Evolutionary conservation across 2,329 filamentous ascomycete genomes (phyloP).

Genomic region (Leptographium radiaticola): DNA sequence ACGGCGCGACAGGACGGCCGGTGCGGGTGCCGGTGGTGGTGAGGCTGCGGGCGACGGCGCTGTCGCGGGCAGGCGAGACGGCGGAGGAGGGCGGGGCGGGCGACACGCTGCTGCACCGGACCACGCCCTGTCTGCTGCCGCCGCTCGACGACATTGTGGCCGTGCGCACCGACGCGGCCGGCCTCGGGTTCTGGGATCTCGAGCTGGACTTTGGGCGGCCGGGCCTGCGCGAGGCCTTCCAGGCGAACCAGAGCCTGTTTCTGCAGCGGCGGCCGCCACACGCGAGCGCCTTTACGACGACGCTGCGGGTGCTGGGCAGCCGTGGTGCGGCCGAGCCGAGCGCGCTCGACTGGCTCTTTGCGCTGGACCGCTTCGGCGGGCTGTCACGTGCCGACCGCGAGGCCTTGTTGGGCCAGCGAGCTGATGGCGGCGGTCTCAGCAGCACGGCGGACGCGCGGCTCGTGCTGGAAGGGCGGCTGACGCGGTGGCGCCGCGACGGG

Average conservation of each 20-base stretch:
- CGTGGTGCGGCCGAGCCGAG: slow-evolving; percentile 15
- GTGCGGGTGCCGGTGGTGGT: slow-evolving; percentile 61
- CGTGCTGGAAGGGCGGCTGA: slow-evolving; percentile 42
- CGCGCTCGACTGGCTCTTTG: slow-evolving; percentile 65
- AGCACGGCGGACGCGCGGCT: slow-evolving; percentile 56
- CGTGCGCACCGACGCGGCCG: slow-evolving; percentile 46
- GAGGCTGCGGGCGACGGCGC: slow-evolving; percentile 29
- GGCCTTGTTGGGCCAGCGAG: slow-evolving; percentile 36
- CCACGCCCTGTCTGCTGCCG: slow-evolving; percentile 48
- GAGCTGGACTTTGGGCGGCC: slow-evolving; percentile 61
- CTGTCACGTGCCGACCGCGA: slow-evolving; percentile 55
- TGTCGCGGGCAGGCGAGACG: slow-evolving; percentile 14
- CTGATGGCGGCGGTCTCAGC: slow-evolving; percentile 20
- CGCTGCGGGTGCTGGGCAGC: slow-evolving; percentile 56
- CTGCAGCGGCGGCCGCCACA: slow-evolving; percentile 58
- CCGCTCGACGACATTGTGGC: slow-evolving; percentile 49
- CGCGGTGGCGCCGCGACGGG: slow-evolving; percentile 24
- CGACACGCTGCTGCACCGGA: slow-evolving; percentile 23
- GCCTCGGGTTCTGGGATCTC: slow-evolving; percentile 66
- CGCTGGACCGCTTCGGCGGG: slow-evolving; percentile 38
- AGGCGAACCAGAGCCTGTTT: slow-evolving; percentile 56
- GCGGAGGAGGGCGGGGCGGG: slow-evolving; percentile 21
- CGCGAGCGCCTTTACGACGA: slow-evolving; percentile 59
- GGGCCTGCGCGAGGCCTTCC: slow-evolving; percentile 50
- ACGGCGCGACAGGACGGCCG: slow-evolving; percentile 71